Percentiles rank a stretch among this genome's conserved stretches.
Evolutionary conservation across 176 grass and related monocot species (phyloP).

Genomic region (Puccinellia tenuiflora): DNA sequence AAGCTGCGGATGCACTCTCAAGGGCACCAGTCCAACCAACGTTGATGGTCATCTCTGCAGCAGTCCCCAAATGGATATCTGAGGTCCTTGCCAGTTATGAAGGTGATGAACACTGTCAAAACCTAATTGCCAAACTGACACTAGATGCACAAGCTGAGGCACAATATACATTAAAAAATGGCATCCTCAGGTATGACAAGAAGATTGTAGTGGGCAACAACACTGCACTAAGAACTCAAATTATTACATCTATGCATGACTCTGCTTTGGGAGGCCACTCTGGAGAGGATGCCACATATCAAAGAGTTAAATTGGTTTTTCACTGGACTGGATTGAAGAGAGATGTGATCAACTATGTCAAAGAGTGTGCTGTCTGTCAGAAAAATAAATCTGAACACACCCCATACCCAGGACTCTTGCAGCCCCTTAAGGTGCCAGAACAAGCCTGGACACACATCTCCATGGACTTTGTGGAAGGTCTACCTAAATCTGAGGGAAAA

Average conservation of each 20-base stretch:
- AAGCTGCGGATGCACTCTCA: too few species aligned
- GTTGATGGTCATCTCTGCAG: too few species aligned
- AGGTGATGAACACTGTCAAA: too few species aligned
- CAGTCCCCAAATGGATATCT: background rate
- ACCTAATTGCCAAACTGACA: rapidly evolving
- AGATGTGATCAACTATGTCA: background rate
- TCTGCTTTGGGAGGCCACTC: too few species aligned
- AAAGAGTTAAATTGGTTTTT: background rate
- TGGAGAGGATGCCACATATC: background rate
- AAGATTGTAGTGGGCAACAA: background rate
- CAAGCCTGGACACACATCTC: background rate
- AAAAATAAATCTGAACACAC: background rate
- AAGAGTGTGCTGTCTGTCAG: background rate
- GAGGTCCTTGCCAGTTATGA: too few species aligned
- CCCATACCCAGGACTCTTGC: background rate
- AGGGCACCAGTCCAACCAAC: too few species aligned
- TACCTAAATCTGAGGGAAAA: background rate
- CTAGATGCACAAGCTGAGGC: background rate
- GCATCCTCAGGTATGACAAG: background rate
- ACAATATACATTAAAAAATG: background rate
- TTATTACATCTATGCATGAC: background rate
- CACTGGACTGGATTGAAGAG: background rate
- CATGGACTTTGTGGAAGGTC: background rate
- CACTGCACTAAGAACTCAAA: background rate
- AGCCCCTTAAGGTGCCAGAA: background rate